Evolutionary conservation across 257 asterid genomes (phyloP).

Genomic region (Capsicum rhomboideum): DNA sequence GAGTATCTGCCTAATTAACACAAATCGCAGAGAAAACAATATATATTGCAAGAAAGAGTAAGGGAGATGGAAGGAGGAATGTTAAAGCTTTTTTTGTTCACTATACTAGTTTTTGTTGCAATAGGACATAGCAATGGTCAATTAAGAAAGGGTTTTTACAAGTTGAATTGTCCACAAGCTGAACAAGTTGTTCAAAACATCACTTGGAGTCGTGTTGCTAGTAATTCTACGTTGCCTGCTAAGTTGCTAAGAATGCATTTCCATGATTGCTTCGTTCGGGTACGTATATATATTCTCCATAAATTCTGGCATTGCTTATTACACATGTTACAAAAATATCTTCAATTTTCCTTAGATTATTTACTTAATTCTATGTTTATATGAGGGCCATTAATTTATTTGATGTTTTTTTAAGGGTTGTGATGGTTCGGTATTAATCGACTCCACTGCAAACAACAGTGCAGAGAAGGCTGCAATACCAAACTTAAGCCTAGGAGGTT

Average conservation of each 20-base stretch:
- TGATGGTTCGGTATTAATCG: conserved; percentile 35
- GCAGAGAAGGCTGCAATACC: conserved; percentile 37
- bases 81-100: neutral
- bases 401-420: conserved; percentile 30
- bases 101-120: conserved; percentile 7
- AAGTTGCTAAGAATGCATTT: conserved; percentile 40
- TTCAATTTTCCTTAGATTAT: too few species aligned
- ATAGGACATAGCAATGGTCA: conserved; percentile 14
- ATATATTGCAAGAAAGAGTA: neutral
- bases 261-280: conserved; percentile 46
- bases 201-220: conserved; percentile 20
- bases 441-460: conserved; percentile 14
- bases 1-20: neutral
- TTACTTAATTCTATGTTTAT: too few species aligned
- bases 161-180: conserved; percentile 21
- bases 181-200: conserved; percentile 27
- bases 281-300: neutral
- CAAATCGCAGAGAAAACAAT: neutral
- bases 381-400: too few species aligned
- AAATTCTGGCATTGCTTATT: too few species aligned
- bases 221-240: conserved; percentile 27
- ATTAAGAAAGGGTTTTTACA: conserved; percentile 23
- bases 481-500: conserved; percentile 27
- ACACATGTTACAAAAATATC: too few species aligned
- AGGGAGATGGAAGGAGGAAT: conserved; percentile 1